phyloP scores from a whole-genome alignment of 2,329 filamentous ascomycete species.

The Aspergillus ruber region DNA sequence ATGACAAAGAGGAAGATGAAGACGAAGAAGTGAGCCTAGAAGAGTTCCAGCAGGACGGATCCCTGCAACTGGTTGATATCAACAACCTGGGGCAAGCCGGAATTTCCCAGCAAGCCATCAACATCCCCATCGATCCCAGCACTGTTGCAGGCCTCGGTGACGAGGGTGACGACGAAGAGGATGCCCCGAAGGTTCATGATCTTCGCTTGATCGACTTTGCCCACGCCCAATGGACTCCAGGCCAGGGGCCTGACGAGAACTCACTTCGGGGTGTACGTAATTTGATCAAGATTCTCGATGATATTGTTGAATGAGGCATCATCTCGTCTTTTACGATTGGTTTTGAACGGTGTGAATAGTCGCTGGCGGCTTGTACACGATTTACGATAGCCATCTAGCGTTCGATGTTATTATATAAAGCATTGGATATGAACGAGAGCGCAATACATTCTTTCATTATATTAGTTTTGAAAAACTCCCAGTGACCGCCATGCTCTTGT shows the following conservation, averaged over 20 bases:
- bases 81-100: conserved; percentile 24
- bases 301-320: conserved; percentile 40
- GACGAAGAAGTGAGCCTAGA: conserved; percentile 25
- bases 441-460: background rate
- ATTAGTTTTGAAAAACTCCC: background rate
- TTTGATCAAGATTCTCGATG: conserved; percentile 63
- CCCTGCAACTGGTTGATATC: conserved; percentile 25
- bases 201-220: conserved; percentile 96
- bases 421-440: background rate
- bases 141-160: conserved; percentile 40
- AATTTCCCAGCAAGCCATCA: conserved; percentile 25
- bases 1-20: conserved; percentile 26
- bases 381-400: background rate
- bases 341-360: background rate
- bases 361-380: background rate
- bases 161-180: conserved; percentile 50
- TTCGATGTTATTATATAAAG: background rate
- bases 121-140: conserved; percentile 30
- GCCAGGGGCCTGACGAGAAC: conserved; percentile 81
- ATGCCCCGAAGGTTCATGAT: conserved; percentile 61
- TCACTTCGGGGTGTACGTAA: conserved; percentile 66
- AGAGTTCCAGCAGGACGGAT: conserved; percentile 23
- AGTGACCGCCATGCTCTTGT: background rate
- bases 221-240: conserved; percentile 77
- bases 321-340: background rate